Evolutionary conservation across 2,329 filamentous ascomycete genomes (phyloP).

Genomic region (Thelonectria olida): DNA sequence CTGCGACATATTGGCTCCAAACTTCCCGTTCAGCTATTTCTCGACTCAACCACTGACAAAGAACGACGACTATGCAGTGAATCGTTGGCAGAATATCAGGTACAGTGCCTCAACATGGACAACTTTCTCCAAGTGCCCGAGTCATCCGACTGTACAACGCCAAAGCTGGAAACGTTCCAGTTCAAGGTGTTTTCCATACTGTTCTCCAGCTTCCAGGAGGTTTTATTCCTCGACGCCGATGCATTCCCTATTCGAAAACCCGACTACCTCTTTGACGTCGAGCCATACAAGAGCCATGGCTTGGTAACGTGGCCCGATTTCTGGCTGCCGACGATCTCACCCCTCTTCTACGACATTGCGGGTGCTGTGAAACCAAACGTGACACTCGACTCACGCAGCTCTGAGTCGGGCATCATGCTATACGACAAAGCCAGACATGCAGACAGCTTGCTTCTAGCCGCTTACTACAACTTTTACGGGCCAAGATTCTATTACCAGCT

Average conservation of each 20-base stretch:
- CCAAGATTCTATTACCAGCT: slow-evolving; percentile 35
- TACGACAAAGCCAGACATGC: slow-evolving; percentile 33
- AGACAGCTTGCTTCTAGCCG: slow-evolving; percentile 33
- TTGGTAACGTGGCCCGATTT: slow-evolving; percentile 39
- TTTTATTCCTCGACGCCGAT: slow-evolving; percentile 36
- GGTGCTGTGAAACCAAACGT: slow-evolving; percentile 22
- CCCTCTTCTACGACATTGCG: slow-evolving; percentile 35
- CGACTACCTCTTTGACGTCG: slow-evolving; percentile 26
- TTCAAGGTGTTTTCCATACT: slow-evolving; percentile 34
- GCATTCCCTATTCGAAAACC: slow-evolving; percentile 34
- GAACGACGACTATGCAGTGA: slow-evolving; percentile 23
- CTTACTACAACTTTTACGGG: slow-evolving; percentile 39
- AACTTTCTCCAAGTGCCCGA: slow-evolving; percentile 25
- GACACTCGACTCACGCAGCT: slow-evolving; percentile 30
- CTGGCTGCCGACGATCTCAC: slow-evolving; percentile 37
- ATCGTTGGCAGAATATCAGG: slow-evolving; percentile 10
- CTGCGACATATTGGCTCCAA: slow-evolving; percentile 31
- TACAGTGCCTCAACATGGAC: slow-evolving; percentile 35
- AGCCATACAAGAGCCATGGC: slow-evolving; percentile 30
- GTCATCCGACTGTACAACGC: not conserved
- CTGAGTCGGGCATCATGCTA: slow-evolving; percentile 35
- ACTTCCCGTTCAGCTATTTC: slow-evolving; percentile 29
- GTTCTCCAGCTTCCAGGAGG: slow-evolving; percentile 36
- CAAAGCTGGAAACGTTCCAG: slow-evolving; percentile 29
- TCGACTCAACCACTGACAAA: slow-evolving; percentile 28